Conservation (phyloP, 2,329 filamentous ascomycete genomes). For the Fusarium pininemorale region DNA sequence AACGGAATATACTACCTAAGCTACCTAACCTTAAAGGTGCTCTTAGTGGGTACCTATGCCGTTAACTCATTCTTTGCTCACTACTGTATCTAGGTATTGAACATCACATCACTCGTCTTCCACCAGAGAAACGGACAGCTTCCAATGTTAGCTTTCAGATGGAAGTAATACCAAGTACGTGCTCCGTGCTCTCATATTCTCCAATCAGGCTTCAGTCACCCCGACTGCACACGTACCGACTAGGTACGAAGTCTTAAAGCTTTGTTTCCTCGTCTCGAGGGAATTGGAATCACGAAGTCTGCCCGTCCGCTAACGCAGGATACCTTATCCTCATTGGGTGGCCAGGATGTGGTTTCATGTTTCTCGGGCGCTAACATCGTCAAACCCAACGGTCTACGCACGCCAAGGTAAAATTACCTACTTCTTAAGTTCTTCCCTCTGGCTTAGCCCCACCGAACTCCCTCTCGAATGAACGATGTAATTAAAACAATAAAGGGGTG, state of each 20-base stretch:
- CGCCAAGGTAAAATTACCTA: conserved; percentile 26
- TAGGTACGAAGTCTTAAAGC: neutral
- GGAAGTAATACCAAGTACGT: neutral
- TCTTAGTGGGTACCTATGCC: neutral
- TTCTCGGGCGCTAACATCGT: conserved; percentile 41
- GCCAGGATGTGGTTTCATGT: conserved; percentile 38
- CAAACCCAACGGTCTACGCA: conserved; percentile 35
- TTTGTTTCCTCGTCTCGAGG: neutral
- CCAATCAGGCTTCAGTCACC: neutral
- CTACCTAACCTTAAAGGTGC: neutral
- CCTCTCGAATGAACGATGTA: neutral
- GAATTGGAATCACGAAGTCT: neutral
- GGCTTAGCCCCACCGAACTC: conserved; percentile 16
- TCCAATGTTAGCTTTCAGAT: neutral
- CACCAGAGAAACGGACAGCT: neutral
- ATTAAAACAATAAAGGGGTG: conserved; percentile 17
- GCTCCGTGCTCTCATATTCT: neutral
- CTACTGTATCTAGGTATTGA: neutral
- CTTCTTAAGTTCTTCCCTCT: neutral
- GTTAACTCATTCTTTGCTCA: neutral
- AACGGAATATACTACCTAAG: neutral
- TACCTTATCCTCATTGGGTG: conserved; percentile 12
- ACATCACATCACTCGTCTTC: neutral
- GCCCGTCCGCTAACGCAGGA: neutral
- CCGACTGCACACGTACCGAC: neutral